phyloP scores from a whole-genome alignment of 176 grass and related monocot genomes.

The Oryza meyeriana region DNA sequence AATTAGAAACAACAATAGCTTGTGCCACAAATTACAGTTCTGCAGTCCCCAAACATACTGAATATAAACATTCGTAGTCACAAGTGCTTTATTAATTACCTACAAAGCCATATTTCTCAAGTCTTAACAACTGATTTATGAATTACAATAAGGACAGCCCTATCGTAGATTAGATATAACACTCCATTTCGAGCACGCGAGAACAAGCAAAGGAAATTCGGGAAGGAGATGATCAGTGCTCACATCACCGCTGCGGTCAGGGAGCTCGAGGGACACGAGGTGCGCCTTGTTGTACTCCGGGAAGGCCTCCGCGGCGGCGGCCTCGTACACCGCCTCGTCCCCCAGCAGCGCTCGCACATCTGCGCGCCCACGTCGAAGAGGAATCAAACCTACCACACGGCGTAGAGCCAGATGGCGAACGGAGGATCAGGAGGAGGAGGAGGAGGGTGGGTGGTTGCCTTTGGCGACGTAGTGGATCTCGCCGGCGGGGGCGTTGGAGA shows the following conservation, averaged over 20 bases:
- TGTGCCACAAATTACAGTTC: no score
- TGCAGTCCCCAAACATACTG: no score
- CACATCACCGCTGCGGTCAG: slow-evolving; percentile 94
- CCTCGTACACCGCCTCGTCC: slow-evolving; percentile 74
- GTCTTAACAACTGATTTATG: neutral
- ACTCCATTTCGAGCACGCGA: neutral
- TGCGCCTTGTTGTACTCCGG: slow-evolving; percentile 80
- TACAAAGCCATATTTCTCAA: neutral
- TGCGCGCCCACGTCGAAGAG: slow-evolving; percentile 27
- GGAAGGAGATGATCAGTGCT: slow-evolving; percentile 46
- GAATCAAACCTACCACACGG: slow-evolving; percentile 1
- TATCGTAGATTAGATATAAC: neutral
- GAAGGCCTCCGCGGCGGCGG: slow-evolving; percentile 86
- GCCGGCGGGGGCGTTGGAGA: slow-evolving; percentile 87
- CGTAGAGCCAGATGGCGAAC: neutral
- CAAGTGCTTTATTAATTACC: neutral
- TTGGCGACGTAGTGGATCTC: slow-evolving; percentile 99
- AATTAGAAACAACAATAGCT: neutral
- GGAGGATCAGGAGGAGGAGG: neutral
- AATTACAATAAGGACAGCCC: neutral
- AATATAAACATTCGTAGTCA: neutral
- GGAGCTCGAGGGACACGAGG: slow-evolving; percentile 73
- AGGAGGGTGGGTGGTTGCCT: slow-evolving; percentile 41
- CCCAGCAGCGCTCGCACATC: slow-evolving; percentile 76
- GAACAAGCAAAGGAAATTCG: neutral